phyloP scores from a whole-genome alignment of 2,329 filamentous ascomycete genomes.

The Diatrype stigma region DNA sequence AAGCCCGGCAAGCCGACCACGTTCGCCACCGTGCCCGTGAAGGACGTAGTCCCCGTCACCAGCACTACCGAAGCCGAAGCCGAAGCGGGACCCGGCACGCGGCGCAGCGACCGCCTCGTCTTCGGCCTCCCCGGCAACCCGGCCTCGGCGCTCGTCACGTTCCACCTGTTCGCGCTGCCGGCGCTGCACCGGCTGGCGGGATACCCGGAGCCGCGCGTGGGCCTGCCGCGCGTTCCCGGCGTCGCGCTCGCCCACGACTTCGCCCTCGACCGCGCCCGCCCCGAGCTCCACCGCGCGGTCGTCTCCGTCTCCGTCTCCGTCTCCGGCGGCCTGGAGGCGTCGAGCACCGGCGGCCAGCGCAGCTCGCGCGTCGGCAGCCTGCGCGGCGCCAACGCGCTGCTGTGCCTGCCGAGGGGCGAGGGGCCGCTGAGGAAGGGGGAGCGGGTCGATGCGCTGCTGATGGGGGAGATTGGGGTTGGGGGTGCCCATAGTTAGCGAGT shows the following conservation, averaged over 20 bases:
- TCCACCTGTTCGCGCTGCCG: constrained; percentile 90
- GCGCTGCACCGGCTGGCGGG: constrained; percentile 75
- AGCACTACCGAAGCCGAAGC: constrained; percentile 40
- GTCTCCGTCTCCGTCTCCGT: constrained; percentile 66
- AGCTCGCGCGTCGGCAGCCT: constrained; percentile 88
- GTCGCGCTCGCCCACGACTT: constrained; percentile 72
- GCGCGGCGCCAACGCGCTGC: constrained; percentile 79
- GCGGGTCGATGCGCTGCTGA: constrained; percentile 73
- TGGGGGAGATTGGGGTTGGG: constrained; percentile 45
- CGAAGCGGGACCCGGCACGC: not conserved
- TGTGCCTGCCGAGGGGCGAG: constrained; percentile 67
- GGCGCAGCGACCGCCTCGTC: constrained; percentile 58
- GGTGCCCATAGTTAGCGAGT: not conserved
- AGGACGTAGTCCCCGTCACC: constrained; percentile 51
- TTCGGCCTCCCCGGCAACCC: constrained; percentile 95
- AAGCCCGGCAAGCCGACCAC: constrained; percentile 98
- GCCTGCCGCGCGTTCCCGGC: constrained; percentile 67
- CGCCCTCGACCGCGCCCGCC: constrained; percentile 65
- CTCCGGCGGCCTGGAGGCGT: constrained; percentile 68
- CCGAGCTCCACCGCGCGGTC: constrained; percentile 86
- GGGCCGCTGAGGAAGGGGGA: constrained; percentile 64
- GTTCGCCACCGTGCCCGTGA: constrained; percentile 79
- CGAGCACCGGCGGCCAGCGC: constrained; percentile 83
- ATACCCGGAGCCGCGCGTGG: constrained; percentile 51
- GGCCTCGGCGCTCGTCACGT: constrained; percentile 86